A percentile compares a stretch with the other conserved stretches of the same genome.
These are phyloP conservation scores for Fusarium verrucosum DNA, from an alignment of 2,329 filamentous ascomycete species.

Conservation along the genomic window DNA sequence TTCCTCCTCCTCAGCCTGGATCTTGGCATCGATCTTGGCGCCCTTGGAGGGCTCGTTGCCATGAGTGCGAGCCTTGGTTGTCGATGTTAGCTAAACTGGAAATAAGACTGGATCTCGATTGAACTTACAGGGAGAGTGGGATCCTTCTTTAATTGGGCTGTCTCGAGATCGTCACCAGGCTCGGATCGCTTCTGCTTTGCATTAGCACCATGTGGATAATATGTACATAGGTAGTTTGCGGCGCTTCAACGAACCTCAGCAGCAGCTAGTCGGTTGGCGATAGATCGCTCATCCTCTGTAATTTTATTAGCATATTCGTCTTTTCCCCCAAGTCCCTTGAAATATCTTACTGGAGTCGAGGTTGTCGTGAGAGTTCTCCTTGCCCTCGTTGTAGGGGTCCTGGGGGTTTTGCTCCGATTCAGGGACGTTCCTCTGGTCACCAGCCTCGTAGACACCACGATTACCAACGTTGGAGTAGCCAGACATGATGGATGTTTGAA, in stretches of 20 bases:
- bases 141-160: conserved; percentile 62
- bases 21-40: conserved; percentile 74
- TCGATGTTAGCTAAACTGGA: conserved; percentile 5
- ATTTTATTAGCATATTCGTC: conserved; percentile 53
- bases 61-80: conserved; percentile 68
- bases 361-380: conserved; percentile 72
- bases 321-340: too few species aligned
- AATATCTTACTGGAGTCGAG: conserved; percentile 73
- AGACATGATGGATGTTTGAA: conserved; percentile 45
- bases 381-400: conserved; percentile 76
- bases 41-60: conserved; percentile 79
- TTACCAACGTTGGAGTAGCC: conserved; percentile 72
- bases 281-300: conserved; percentile 74
- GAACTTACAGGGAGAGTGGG: conserved; percentile 66
- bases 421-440: conserved; percentile 76
- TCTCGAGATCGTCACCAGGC: conserved; percentile 57
- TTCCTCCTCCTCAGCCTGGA: conserved; percentile 74
- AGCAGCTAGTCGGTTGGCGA: conserved; percentile 74
- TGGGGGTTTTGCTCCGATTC: conserved; percentile 60
- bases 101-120: background rate
- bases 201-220: background rate
- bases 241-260: conserved; percentile 60
- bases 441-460: conserved; percentile 74
- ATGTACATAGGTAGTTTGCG: too few species aligned
- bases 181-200: conserved; percentile 49